These are phyloP conservation scores for Pelargonium nanum DNA, from an alignment of 345 rosid genomes.

Conservation along the genomic window DNA sequence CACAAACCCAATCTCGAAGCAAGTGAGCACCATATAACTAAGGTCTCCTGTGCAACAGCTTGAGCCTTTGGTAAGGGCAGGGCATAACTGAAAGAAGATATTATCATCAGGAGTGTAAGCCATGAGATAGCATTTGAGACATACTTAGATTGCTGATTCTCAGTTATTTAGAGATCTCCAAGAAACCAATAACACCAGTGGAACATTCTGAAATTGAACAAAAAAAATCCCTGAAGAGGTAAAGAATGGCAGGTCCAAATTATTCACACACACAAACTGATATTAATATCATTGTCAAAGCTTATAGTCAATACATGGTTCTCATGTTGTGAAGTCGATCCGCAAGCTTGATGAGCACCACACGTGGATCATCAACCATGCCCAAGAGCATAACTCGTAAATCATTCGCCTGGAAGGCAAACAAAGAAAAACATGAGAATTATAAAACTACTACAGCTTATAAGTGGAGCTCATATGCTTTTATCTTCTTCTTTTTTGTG, in stretches of 20 bases:
- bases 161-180: not conserved
- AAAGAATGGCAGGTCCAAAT: not conserved
- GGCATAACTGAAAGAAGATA: slow-evolving; percentile 39
- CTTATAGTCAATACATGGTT: slow-evolving; percentile 43
- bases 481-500: not conserved
- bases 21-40: slow-evolving; percentile 66
- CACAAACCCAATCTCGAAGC: slow-evolving; percentile 72
- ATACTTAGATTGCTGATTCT: not conserved
- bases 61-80: slow-evolving; percentile 49
- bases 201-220: not conserved
- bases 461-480: not conserved
- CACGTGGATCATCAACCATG: slow-evolving; percentile 75
- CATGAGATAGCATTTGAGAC: slow-evolving; percentile 1
- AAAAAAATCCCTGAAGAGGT: not conserved
- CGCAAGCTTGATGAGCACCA: slow-evolving; percentile 74
- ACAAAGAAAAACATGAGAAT: slow-evolving; percentile 5
- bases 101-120: slow-evolving; percentile 4
- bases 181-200: not conserved
- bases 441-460: slow-evolving; percentile 8
- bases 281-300: slow-evolving; percentile 4
- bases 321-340: slow-evolving; percentile 84
- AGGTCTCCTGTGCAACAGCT: slow-evolving; percentile 68
- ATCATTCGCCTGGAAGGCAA: slow-evolving; percentile 41
- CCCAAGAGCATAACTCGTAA: slow-evolving; percentile 65
- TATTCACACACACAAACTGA: not conserved